Conservation (phyloP, 1,284 basidiomycete species). For the Somion occarium region DNA sequence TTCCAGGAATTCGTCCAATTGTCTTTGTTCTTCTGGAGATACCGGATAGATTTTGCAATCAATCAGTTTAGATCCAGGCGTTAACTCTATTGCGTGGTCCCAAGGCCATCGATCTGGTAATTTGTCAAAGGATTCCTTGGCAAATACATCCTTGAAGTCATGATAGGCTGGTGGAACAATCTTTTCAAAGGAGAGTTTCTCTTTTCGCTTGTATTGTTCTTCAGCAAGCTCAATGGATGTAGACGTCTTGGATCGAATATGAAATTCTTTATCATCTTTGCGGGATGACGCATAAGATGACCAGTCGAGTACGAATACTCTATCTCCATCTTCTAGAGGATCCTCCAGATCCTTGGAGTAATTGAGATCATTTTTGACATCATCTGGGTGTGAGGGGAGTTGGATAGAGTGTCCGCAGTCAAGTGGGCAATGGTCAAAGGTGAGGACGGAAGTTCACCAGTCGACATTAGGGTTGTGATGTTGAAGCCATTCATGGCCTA, state of each 20-base stretch:
- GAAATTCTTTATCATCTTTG: neutral
- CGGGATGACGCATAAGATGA: neutral
- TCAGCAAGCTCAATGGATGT: neutral
- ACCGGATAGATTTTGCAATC: conserved; percentile 22
- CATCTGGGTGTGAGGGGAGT: neutral
- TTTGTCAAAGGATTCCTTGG: conserved; percentile 8
- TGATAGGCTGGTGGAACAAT: conserved; percentile 12
- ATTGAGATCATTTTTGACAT: neutral
- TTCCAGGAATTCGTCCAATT: conserved; percentile 23
- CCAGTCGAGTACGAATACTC: conserved; percentile 8
- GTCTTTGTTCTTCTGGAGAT: conserved; percentile 18
- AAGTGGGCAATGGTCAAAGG: conserved; percentile 13
- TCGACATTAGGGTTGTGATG: conserved; percentile 21
- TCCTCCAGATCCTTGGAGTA: neutral
- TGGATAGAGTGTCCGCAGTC: neutral
- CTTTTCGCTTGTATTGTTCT: conserved; percentile 1
- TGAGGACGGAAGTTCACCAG: conserved; percentile 13
- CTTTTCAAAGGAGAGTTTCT: conserved; percentile 7
- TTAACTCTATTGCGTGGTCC: conserved; percentile 18
- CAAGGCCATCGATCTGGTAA: conserved; percentile 14
- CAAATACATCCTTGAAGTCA: conserved; percentile 14
- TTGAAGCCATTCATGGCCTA: conserved; percentile 18
- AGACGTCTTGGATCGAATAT: neutral
- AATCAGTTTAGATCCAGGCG: conserved; percentile 7
- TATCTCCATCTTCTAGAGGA: conserved; percentile 11